These are phyloP conservation scores for Acanthamoeba lenticulata DNA, from an alignment of 208 protist genomes.

Conservation along the genomic window DNA sequence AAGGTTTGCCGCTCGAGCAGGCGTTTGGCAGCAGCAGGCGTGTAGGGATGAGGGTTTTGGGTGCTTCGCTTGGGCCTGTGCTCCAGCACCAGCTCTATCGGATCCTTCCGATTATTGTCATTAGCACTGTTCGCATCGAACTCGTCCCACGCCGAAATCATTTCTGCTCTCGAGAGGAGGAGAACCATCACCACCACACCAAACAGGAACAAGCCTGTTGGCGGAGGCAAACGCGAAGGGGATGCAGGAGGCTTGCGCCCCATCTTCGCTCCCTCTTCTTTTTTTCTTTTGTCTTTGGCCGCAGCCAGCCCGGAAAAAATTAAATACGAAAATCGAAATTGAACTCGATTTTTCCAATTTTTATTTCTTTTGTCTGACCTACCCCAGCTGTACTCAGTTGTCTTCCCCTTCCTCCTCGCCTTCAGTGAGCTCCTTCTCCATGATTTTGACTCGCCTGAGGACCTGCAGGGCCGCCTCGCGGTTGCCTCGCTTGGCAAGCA, in stretches of 20 bases:
- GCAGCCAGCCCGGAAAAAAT: too few relatives aligned
- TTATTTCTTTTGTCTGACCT: not conserved
- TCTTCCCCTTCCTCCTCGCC: conserved; percentile 26
- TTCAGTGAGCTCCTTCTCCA: conserved; percentile 65
- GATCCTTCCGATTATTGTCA: not conserved
- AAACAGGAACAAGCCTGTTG: not conserved
- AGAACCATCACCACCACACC: not conserved
- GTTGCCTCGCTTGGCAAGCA: not conserved
- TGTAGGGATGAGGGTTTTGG: not conserved
- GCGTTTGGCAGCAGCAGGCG: not conserved
- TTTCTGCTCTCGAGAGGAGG: not conserved
- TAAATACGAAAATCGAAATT: too few relatives aligned
- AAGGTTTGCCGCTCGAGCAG: not conserved
- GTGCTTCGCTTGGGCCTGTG: not conserved
- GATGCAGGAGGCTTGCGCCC: not conserved
- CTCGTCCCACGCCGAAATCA: not conserved
- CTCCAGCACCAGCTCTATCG: not conserved
- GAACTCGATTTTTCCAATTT: not conserved
- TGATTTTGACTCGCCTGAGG: conserved; percentile 50
- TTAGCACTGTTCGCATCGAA: too few relatives aligned
- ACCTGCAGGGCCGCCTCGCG: not conserved
- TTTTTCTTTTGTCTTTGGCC: too few relatives aligned
- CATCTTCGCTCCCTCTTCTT: not conserved
- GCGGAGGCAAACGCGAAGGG: not conserved
- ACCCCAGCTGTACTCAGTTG: not conserved